These are phyloP conservation scores for Thamnidium elegans DNA, from an alignment of 192 early-diverging fungal species.

Conservation along the genomic window DNA sequence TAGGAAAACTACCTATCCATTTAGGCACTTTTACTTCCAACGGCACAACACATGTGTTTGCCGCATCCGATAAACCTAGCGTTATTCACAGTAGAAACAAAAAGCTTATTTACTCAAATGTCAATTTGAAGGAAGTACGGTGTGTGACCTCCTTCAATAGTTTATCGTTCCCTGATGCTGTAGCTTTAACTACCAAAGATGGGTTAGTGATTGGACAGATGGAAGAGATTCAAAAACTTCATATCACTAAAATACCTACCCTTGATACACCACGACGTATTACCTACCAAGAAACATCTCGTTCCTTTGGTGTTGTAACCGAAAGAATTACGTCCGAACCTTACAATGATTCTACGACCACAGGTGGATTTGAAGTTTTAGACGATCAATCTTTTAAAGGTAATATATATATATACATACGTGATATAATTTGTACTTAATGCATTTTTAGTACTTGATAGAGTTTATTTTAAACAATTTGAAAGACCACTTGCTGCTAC, in stretches of 20 bases:
- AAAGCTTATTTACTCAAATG: slow-evolving; percentile 84
- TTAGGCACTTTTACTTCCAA: slow-evolving; percentile 57
- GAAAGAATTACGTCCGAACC: slow-evolving; percentile 29
- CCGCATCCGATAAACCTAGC: slow-evolving; percentile 81
- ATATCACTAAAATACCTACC: slow-evolving; percentile 74
- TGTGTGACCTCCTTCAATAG: slow-evolving; percentile 65
- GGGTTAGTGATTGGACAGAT: slow-evolving; percentile 73
- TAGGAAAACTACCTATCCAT: slow-evolving; percentile 78
- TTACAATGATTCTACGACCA: neutral
- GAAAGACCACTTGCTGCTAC: slow-evolving; percentile 37
- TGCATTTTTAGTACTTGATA: slow-evolving; percentile 40
- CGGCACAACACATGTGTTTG: slow-evolving; percentile 70
- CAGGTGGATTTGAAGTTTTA: slow-evolving; percentile 47
- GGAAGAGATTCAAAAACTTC: slow-evolving; percentile 86
- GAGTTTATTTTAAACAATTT: slow-evolving; percentile 42
- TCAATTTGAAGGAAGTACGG: slow-evolving; percentile 78
- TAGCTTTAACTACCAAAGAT: slow-evolving; percentile 68
- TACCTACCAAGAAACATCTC: slow-evolving; percentile 50
- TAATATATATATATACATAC: slow-evolving; percentile 29
- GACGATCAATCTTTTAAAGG: slow-evolving; percentile 76
- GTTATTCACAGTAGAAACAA: slow-evolving; percentile 69
- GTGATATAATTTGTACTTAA: neutral
- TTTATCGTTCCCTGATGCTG: slow-evolving; percentile 45
- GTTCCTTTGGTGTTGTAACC: slow-evolving; percentile 70
- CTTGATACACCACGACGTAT: slow-evolving; percentile 72